Evolutionary conservation across 768 basidiomycete species (phyloP).

Genomic region (Cystofilobasidium macerans): DNA sequence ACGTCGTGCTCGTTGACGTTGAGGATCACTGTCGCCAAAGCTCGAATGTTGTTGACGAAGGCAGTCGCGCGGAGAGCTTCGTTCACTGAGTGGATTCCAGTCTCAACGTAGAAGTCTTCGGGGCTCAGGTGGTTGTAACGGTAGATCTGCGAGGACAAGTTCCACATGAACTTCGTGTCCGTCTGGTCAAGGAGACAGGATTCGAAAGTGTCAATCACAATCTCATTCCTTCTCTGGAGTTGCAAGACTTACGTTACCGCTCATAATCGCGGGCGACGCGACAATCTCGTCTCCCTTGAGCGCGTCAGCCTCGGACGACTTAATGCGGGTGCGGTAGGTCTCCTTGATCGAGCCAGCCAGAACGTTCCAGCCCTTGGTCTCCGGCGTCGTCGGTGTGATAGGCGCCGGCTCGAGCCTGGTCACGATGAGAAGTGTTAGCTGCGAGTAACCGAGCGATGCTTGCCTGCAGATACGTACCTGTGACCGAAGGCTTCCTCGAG

Average conservation of each 20-base stretch:
- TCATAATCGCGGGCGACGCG: not conserved
- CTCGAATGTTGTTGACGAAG: conserved; percentile 12
- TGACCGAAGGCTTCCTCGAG: conserved; percentile 30
- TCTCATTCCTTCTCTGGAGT: conserved; percentile 18
- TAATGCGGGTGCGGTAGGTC: conserved; percentile 27
- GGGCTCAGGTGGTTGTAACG: conserved; percentile 26
- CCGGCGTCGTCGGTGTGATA: conserved; percentile 31
- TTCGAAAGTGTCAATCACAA: no score
- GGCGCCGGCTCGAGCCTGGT: conserved; percentile 33
- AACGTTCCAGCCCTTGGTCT: conserved; percentile 32
- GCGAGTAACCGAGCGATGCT: no score
- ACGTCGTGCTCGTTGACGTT: conserved; percentile 14
- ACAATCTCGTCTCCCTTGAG: conserved; percentile 2
- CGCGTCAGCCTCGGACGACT: conserved; percentile 8
- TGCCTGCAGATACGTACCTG: conserved; percentile 24
- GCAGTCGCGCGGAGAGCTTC: conserved; percentile 5
- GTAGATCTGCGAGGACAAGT: conserved; percentile 35
- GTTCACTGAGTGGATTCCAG: conserved; percentile 21
- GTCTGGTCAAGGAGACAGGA: no score
- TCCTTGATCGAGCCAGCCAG: conserved; percentile 31
- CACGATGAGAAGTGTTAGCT: conserved; percentile 5
- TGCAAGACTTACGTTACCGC: not conserved
- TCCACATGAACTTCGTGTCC: conserved; percentile 35
- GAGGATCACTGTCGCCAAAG: conserved; percentile 7
- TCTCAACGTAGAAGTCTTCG: conserved; percentile 12